Conservation (phyloP, 164 flowering plant species). For the Santalum album region DNA sequence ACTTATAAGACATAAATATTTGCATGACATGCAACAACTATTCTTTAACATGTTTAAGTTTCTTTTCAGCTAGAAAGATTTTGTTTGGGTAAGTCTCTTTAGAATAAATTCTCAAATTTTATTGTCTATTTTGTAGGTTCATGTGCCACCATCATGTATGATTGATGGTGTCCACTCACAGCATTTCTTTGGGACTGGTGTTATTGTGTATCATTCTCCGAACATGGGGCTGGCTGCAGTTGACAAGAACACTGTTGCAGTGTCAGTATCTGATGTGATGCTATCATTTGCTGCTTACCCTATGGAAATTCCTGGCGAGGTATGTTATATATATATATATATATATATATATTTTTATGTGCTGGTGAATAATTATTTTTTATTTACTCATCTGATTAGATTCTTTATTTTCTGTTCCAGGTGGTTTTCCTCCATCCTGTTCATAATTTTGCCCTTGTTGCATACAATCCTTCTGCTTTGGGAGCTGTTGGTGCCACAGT, state of each 20-base stretch:
- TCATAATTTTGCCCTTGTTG: slow-evolving; percentile 89
- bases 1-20: too few species aligned
- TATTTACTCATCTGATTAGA: slow-evolving; percentile 3
- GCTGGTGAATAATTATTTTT: neutral
- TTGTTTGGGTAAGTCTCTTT: neutral
- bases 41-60: too few species aligned
- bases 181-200: slow-evolving; percentile 92
- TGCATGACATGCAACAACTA: too few species aligned
- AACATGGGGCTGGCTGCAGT: slow-evolving; percentile 76
- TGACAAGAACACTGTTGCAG: slow-evolving; percentile 88
- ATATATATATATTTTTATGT: neutral
- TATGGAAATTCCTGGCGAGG: slow-evolving; percentile 96
- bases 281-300: slow-evolving; percentile 96
- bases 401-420: slow-evolving; percentile 27
- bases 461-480: slow-evolving; percentile 80
- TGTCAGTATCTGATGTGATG: slow-evolving; percentile 89
- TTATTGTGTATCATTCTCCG: slow-evolving; percentile 72
- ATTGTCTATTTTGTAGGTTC: slow-evolving; percentile 47
- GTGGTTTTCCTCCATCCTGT: slow-evolving; percentile 94
- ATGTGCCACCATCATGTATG: slow-evolving; percentile 92
- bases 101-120: neutral
- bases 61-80: too few species aligned
- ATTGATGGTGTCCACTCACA: slow-evolving; percentile 95
- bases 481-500: slow-evolving; percentile 68
- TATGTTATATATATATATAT: slow-evolving; percentile 12